Conservation (phyloP, 805 yeast species). For the Cyberlindnera suaveolens region DNA sequence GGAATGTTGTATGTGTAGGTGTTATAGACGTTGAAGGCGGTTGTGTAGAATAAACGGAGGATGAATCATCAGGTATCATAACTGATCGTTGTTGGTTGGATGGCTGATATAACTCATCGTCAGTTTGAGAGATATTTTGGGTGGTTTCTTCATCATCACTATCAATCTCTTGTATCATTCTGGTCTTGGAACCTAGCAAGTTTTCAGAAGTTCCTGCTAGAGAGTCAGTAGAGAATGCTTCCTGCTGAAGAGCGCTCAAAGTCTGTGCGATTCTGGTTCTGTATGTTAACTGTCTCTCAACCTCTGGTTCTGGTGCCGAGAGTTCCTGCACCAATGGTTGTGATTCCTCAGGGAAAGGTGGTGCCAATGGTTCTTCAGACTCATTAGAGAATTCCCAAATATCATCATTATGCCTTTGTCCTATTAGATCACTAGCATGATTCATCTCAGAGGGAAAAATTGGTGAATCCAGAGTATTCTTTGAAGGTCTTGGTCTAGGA, state of each 20-base stretch:
- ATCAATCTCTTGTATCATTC: not conserved
- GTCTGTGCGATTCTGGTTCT: conserved; percentile 23
- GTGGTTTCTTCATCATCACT: conserved; percentile 4
- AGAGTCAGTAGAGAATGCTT: conserved; percentile 10
- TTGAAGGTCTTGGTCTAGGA: conserved; percentile 24
- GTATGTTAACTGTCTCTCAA: conserved; percentile 19
- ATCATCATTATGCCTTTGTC: not conserved
- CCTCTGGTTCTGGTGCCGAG: conserved; percentile 1
- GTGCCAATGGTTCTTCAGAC: conserved; percentile 9
- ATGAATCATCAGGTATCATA: conserved; percentile 13
- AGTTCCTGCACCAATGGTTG: not conserved
- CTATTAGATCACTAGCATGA: not conserved
- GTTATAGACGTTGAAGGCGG: conserved; percentile 16
- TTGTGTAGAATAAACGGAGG: conserved; percentile 20
- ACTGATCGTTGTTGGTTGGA: not conserved
- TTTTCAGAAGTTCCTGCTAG: conserved; percentile 12
- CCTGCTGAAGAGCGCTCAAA: conserved; percentile 19
- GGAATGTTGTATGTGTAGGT: conserved; percentile 11
- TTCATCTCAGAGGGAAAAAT: conserved; percentile 3
- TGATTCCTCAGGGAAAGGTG: conserved; percentile 4
- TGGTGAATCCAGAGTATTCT: conserved; percentile 1
- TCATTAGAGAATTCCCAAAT: conserved; percentile 3
- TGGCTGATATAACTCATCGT: not conserved
- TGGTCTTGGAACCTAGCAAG: not conserved
- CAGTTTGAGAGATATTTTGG: not conserved